phyloP scores from a whole-genome alignment of 441 rosid species.

The Pelargonium cotyledonis region DNA sequence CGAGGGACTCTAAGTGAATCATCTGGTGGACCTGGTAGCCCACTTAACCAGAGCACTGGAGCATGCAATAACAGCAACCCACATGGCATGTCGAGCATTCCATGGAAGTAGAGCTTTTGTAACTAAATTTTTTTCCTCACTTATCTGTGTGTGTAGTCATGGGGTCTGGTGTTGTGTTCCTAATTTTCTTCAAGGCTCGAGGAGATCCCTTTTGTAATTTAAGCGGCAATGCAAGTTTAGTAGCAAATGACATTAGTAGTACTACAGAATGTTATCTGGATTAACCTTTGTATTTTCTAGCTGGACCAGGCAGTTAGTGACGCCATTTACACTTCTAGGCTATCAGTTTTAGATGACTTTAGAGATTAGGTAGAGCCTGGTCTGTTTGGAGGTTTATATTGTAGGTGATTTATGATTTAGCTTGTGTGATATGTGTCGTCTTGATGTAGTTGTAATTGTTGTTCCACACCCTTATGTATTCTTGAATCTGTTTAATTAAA shows the following conservation, averaged over 20 bases:
- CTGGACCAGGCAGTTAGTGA: conserved; percentile 22
- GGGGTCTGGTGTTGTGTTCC: conserved; percentile 18
- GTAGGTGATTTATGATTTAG: not conserved
- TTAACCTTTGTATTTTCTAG: conserved; percentile 8
- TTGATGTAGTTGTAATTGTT: not conserved
- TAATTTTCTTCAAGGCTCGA: conserved; percentile 18
- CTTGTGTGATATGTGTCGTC: not conserved
- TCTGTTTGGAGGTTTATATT: too few species aligned
- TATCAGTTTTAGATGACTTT: too few species aligned
- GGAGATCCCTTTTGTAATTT: conserved; percentile 21
- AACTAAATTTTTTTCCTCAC: conserved; percentile 7
- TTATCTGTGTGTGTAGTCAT: conserved; percentile 24
- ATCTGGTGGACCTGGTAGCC: conserved; percentile 63
- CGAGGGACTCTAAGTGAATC: conserved; percentile 69
- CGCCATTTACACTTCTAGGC: not conserved
- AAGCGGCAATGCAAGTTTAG: conserved; percentile 16
- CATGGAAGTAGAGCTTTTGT: conserved; percentile 40
- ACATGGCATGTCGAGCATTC: conserved; percentile 39
- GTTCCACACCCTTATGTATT: not conserved
- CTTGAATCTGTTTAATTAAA: not conserved
- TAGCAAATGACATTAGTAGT: conserved; percentile 14
- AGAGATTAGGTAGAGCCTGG: not conserved
- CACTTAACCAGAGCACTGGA: conserved; percentile 57
- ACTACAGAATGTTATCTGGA: conserved; percentile 17
- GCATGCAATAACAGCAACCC: conserved; percentile 42